Evolutionary conservation across 768 basidiomycete species (phyloP).

Genomic region (Tricholomella constricta): DNA sequence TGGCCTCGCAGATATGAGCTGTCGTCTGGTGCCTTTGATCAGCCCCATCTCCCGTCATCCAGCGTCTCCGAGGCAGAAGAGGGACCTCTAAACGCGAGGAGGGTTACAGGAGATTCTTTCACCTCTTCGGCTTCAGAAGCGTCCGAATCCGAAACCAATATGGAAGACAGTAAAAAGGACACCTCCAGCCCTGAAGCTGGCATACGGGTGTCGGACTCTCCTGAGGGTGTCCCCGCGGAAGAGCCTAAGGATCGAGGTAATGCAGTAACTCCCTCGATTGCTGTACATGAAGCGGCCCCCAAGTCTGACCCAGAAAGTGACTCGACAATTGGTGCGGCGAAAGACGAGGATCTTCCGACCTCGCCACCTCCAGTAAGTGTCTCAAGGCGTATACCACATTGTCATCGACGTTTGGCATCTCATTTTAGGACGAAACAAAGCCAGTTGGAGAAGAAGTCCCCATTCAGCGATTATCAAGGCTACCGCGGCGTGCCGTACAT

Average conservation of each 20-base stretch:
- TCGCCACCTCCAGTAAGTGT: constrained; percentile 27
- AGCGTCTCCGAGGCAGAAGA: constrained; percentile 79
- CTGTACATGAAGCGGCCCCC: constrained; percentile 13
- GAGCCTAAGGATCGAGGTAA: constrained; percentile 7
- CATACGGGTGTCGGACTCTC: not conserved
- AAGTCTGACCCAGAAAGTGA: constrained; percentile 79
- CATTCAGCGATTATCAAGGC: constrained; percentile 48
- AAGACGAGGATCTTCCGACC: constrained; percentile 29
- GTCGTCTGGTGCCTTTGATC: constrained; percentile 53
- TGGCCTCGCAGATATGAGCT: constrained; percentile 67
- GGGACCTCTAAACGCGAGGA: constrained; percentile 44
- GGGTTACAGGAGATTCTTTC: constrained; percentile 56
- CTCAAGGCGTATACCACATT: not conserved
- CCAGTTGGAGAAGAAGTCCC: constrained; percentile 23
- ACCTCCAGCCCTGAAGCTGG: not conserved
- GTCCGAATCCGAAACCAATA: constrained; percentile 59
- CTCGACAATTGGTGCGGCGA: constrained; percentile 74
- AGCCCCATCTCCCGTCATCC: constrained; percentile 58
- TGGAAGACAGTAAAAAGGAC: constrained; percentile 20
- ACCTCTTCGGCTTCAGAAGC: constrained; percentile 72
- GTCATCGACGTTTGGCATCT: not conserved
- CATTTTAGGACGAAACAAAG: constrained; percentile 20
- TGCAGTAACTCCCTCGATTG: constrained; percentile 7
- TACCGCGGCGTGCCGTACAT: constrained; percentile 60
- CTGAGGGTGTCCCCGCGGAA: constrained; percentile 4